Evolutionary conservation across 2,329 filamentous ascomycete genomes (phyloP), one percentile per base, ranked within the genome.

Genomic region (Cladosporium sp.): DNA sequence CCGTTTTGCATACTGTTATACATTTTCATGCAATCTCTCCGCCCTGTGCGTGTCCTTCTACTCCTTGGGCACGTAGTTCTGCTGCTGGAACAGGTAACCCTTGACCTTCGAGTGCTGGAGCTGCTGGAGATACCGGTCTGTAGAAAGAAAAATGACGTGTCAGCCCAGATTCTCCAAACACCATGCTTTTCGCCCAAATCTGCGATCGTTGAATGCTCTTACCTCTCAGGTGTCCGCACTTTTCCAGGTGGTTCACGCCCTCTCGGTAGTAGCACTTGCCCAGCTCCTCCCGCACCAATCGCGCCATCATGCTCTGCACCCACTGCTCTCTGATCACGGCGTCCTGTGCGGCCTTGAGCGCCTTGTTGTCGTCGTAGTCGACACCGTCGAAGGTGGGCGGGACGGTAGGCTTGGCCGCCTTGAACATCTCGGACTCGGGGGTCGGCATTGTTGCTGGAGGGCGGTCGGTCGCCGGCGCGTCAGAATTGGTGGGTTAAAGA

Each of bases 261-360:
- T 93, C 86, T 61, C 82, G 79, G 72, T 83, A 82, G 73, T 93
- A 93, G 77, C 88, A 93, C 76, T 89, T 92, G 72, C 84, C 80
- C 75, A 93, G 76, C 77, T 93, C 88, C 70, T 92, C 86, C 59
- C 86, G 77, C 52, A 93, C 86, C 58, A 93, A 74, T 56, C 88
- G 79, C 54, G 86, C 86, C 88, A 91, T 93, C 88, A 93, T 93
- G 69, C 85, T 84, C 69, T 83, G 84, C 55, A 93, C 87, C 89
- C 89, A 93, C 76, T 93, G 88, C 75, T 93, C 88, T 58, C 87
- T 80, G 63, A 93, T 81, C 53, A 93, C 80, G 59, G 87, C 81
- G 70, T 93, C 88, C 70, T 92, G 87, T 50, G 88, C 88, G 56
- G 84, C 83, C 77, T 92, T 93, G 68, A 93, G 77, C 62, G 83